Base-by-base conservation (phyloP, 176 grass and related monocot genomes). In the Oryza glumipatula region DNA sequence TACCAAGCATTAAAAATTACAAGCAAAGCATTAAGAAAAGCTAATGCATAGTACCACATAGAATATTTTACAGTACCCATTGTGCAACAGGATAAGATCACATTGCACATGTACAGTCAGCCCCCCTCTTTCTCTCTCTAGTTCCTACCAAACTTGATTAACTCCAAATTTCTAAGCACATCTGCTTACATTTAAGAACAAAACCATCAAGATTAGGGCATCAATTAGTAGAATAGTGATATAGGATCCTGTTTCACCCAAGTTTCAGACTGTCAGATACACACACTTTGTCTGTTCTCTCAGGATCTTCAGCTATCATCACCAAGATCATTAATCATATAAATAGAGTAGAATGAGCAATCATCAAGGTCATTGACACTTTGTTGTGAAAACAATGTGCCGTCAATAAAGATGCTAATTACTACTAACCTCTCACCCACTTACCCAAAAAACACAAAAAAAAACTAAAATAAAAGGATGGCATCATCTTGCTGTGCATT, bases 21-120 rank as follows among this genome's bases (percentile, higher is more conserved):
- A 69, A 64, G 84, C 88, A 83, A 89, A 41, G 78, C 79, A 78
- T 63, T 26, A 73, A 72, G 83, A 78, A 82, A 86, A 86, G 47
- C 67, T 41, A 12, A 83, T 76, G 39, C 24, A 74, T 52, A 54
- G 89, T 60, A 78, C 54, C 54, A 77, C 79, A 35, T 16, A 23
- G 47, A 79, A 83, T 86, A 76, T 72, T 86, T 76, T 85, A 47
- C 35, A 9, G 45, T 48, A 76, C 63, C 60, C 65, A 74, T 74
- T 68, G 65, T 23, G 67, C 83, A 78, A 54, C 70, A 80, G 84
- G 89, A 90, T 90, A 90, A 90, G 89, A 87, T 83, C 89, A 76
- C 80, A 83, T 65, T 78, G 75, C 84, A 74, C 48, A 90, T 87
- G 63, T 80, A 47, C 48, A 86, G 84, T 90, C 84, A 87, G 61